Conservation (phyloP, 2,329 filamentous ascomycete species). For the Penicillium corylophilum region DNA sequence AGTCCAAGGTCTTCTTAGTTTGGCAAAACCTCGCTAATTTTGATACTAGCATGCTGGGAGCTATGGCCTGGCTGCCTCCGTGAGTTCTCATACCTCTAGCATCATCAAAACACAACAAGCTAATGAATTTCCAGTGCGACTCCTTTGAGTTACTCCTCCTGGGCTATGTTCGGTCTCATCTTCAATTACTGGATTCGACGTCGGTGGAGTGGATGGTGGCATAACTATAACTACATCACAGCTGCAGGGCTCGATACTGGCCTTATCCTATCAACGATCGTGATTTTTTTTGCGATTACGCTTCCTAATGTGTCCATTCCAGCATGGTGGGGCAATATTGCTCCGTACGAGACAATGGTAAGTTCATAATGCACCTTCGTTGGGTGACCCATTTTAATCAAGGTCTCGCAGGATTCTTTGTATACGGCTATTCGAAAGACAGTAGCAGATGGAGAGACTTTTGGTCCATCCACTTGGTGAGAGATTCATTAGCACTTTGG, state of each 20-base stretch:
- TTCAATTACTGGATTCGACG: slow-evolving; percentile 40
- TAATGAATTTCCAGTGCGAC: slow-evolving; percentile 47
- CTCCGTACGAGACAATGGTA: slow-evolving; percentile 27
- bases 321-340: slow-evolving; percentile 58
- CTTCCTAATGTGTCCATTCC: slow-evolving; percentile 55
- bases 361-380: background rate
- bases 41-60: slow-evolving; percentile 23
- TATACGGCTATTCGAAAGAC: slow-evolving; percentile 17
- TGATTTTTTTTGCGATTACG: slow-evolving; percentile 67
- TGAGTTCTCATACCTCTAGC: slow-evolving; percentile 40
- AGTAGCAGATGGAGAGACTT: slow-evolving; percentile 13
- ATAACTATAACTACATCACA: slow-evolving; percentile 42
- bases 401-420: slow-evolving; percentile 7
- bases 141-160: slow-evolving; percentile 65
- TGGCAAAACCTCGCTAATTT: background rate
- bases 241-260: slow-evolving; percentile 49
- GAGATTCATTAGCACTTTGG: background rate
- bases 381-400: background rate
- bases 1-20: background rate
- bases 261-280: slow-evolving; percentile 61
- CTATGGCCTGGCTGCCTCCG: slow-evolving; percentile 40
- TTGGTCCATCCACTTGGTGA: slow-evolving; percentile 15
- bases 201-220: slow-evolving; percentile 39
- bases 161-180: slow-evolving; percentile 55
- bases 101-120: slow-evolving; percentile 52